Base-by-base conservation (phyloP, 2,329 filamentous ascomycete species). In the Teratosphaeria zuluensis region DNA sequence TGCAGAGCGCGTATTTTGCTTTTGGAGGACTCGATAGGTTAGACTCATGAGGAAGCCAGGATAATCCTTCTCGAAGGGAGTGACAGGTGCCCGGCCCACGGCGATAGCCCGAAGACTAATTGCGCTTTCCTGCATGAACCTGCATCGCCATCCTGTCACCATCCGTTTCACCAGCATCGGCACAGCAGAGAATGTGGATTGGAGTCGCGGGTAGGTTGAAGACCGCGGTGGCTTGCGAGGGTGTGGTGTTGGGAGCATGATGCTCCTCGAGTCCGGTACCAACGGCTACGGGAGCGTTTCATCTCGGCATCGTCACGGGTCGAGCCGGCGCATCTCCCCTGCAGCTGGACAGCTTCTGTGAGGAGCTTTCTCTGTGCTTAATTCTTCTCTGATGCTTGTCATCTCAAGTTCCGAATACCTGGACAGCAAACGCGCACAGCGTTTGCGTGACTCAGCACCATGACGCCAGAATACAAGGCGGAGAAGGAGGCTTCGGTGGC, bases 401-500 rank as follows among this genome's bases (percentile, higher is more conserved):
- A 12, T 55, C 24, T 28, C 24, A 4, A 28, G 19, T 46, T 14
- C 38, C 21, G 51, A 51, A 30, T 8, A 35, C 54, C 38, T 9
- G 32, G 12, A 19, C 54, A 54, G 11, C 28, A 53, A 53, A 30
- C 31, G 28, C 30, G 11, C 54, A 16, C 30, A n/a, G 16, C 24
- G 38, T 32, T 16, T 16, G 24, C n/a, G 16, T 12, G 14, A 19
- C 35, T 11, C 16, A n/a, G 24, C 46, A 57, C 16, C 28, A 70
- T 71, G 69, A 68, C 66, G 53, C 65, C 67, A 38, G 86, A 81
- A 75, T 96, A 96, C 79, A 99, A 96, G 77, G 84, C 88, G 69
- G 81, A 88, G 66, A 99, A 99, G 78, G 92, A 95, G 79, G 90
- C 90, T 70, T 96, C 96, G 73, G 94, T 99, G 69, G 96, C 92